A percentile compares a stretch with the other conserved stretches of the same genome.
Evolutionary conservation across 345 rosid species (phyloP).

Genomic region (Lepidium didymum): DNA sequence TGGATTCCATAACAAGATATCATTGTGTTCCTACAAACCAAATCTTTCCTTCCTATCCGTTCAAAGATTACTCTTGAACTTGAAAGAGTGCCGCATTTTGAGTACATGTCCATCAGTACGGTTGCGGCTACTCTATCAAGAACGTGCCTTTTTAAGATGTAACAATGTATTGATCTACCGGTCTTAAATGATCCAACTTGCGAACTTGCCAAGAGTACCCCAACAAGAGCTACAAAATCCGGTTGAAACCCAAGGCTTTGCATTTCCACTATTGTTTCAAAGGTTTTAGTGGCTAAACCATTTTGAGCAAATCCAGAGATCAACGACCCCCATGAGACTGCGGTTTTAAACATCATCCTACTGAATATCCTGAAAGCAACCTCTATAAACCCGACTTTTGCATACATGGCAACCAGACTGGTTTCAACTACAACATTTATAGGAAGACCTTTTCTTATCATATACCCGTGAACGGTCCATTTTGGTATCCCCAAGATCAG

Average conservation of each 20-base stretch:
- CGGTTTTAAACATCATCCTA: conserved; percentile 39
- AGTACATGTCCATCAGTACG: conserved; percentile 59
- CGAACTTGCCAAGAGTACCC: conserved; percentile 49
- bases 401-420: conserved; percentile 65
- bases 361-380: conserved; percentile 44
- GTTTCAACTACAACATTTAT: conserved; percentile 44
- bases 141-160: conserved; percentile 39
- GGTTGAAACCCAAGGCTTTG: conserved; percentile 43
- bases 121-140: conserved; percentile 40
- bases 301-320: conserved; percentile 63
- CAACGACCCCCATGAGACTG: conserved; percentile 53
- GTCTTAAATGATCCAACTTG: conserved; percentile 51
- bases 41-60: conserved; percentile 39
- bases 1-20: conserved; percentile 61
- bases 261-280: conserved; percentile 49
- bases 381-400: conserved; percentile 51
- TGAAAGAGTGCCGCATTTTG: conserved; percentile 59
- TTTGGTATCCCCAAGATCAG: conserved; percentile 38
- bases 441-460: conserved; percentile 41
- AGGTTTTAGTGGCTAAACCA: conserved; percentile 42
- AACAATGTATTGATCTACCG: conserved; percentile 54
- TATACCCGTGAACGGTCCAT: conserved; percentile 50
- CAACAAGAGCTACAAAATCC: conserved; percentile 47
- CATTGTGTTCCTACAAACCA: conserved; percentile 65
- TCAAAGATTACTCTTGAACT: conserved; percentile 43